Conservation (phyloP, 495 filamentous ascomycete genomes). For the Cryomyces minteri region DNA sequence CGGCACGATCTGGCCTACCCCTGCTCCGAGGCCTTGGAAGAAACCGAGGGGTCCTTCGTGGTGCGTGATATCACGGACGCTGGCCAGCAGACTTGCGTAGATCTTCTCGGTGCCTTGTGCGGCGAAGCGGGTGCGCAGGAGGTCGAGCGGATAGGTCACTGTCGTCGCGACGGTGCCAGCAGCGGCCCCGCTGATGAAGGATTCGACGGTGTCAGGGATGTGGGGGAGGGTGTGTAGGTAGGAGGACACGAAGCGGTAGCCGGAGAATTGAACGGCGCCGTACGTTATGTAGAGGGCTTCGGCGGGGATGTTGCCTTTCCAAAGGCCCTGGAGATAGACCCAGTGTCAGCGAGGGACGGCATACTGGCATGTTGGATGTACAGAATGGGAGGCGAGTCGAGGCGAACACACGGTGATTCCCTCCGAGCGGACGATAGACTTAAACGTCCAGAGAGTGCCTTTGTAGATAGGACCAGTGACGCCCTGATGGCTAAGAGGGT, state of each 20-base stretch:
- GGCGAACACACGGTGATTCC: conserved; percentile 43
- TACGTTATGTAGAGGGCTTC: conserved; percentile 87
- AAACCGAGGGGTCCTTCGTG: conserved; percentile 64
- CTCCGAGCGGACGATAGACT: conserved; percentile 55
- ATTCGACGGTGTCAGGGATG: conserved; percentile 39
- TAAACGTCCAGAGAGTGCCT: conserved; percentile 62
- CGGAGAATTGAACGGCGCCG: conserved; percentile 71
- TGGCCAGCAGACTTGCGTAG: conserved; percentile 48
- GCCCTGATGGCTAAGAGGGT: conserved; percentile 34
- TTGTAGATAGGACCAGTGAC: conserved; percentile 50
- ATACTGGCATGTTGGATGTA: background rate
- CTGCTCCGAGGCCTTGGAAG: conserved; percentile 70
- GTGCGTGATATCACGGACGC: conserved; percentile 49
- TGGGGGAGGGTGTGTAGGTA: conserved; percentile 32
- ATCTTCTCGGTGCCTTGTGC: conserved; percentile 77
- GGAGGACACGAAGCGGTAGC: conserved; percentile 55
- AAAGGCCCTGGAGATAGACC: conserved; percentile 40
- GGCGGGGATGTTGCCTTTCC: conserved; percentile 96
- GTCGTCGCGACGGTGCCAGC: conserved; percentile 70
- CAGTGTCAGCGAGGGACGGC: background rate
- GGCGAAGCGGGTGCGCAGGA: conserved; percentile 86
- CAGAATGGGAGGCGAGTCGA: background rate
- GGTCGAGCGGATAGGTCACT: conserved; percentile 79
- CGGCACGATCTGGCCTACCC: conserved; percentile 70
- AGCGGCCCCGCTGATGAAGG: conserved; percentile 62